phyloP scores from a whole-genome alignment of 1,284 basidiomycete species.

The Ustanciosporium gigantosporum region DNA sequence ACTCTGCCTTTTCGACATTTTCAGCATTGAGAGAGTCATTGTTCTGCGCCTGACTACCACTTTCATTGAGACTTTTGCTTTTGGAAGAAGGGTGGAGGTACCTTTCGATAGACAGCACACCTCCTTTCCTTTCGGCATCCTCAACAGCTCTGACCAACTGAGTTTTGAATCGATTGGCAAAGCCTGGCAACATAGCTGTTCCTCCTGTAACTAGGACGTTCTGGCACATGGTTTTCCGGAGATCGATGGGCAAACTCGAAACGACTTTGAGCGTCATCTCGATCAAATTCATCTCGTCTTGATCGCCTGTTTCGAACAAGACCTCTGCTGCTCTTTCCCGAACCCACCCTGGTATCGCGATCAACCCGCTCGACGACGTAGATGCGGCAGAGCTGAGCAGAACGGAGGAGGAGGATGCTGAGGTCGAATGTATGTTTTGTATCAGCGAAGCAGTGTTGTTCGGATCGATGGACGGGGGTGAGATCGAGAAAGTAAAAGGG shows the following conservation, averaged over 20 bases:
- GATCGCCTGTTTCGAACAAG: conserved; percentile 84
- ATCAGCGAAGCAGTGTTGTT: conserved; percentile 22
- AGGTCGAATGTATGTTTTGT: conserved; percentile 12
- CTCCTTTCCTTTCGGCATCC: conserved; percentile 11
- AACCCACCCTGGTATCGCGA: conserved; percentile 91
- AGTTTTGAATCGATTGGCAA: conserved; percentile 79
- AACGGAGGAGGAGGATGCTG: conserved; percentile 1
- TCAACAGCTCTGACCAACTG: conserved; percentile 71
- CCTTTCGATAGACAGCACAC: conserved; percentile 17
- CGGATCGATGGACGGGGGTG: conserved; percentile 11
- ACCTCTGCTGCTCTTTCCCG: conserved; percentile 86
- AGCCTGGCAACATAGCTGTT: conserved; percentile 85
- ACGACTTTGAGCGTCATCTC: conserved; percentile 73
- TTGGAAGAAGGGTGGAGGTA: too few relatives aligned
- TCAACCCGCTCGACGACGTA: conserved; percentile 65
- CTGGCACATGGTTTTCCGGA: conserved; percentile 77
- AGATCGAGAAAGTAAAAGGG: conserved; percentile 22
- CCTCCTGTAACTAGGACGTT: conserved; percentile 85
- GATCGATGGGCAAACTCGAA: conserved; percentile 74
- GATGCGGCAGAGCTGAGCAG: conserved; percentile 10
- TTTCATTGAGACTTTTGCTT: too few relatives aligned
- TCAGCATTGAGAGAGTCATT: background rate
- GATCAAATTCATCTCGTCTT: conserved; percentile 69
- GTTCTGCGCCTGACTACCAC: too few relatives aligned
- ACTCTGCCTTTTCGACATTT: too few relatives aligned